phyloP scores from a whole-genome alignment of 805 yeast genomes.

The Lachancea cidri region DNA sequence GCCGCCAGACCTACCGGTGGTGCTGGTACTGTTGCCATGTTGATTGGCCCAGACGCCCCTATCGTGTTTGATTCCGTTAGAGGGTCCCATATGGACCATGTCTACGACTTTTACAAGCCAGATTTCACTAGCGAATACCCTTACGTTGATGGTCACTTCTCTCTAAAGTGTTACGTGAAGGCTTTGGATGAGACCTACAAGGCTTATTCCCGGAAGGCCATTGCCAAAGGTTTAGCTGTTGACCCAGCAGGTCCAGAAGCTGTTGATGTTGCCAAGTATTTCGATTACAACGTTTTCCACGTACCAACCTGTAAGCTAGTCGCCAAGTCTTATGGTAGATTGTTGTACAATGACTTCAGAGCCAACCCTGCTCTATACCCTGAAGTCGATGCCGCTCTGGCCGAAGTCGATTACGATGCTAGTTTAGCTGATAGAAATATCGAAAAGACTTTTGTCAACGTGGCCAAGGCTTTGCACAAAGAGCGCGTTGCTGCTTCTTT shows the following conservation, averaged over 20 bases:
- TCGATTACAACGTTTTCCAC: conserved; percentile 94
- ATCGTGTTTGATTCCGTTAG: conserved; percentile 83
- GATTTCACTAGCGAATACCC: conserved; percentile 96
- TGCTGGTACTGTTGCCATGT: conserved; percentile 92
- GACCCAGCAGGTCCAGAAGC: conserved; percentile 45
- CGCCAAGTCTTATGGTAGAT: conserved; percentile 85
- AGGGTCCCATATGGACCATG: conserved; percentile 94
- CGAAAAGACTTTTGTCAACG: conserved; percentile 79
- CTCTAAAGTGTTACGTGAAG: conserved; percentile 87
- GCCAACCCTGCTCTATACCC: conserved; percentile 63
- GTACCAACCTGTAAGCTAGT: conserved; percentile 98
- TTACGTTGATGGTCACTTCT: conserved; percentile 94
- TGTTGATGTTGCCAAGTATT: conserved; percentile 65
- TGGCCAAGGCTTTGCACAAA: conserved; percentile 63
- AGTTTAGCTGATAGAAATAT: conserved; percentile 73
- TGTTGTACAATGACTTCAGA: conserved; percentile 81
- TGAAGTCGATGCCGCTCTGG: conserved; percentile 47
- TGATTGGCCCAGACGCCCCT: conserved; percentile 97
- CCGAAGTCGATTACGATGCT: conserved; percentile 61
- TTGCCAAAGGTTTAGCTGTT: conserved; percentile 42
- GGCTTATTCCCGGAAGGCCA: conserved; percentile 72
- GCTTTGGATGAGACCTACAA: conserved; percentile 87
- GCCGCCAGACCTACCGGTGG: conserved; percentile 99
- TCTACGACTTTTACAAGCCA: conserved; percentile 97
- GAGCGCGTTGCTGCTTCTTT: conserved; percentile 76